These are phyloP conservation scores for Candida pseudofarinosa DNA, from an alignment of 805 yeast species.

Conservation along the genomic window DNA sequence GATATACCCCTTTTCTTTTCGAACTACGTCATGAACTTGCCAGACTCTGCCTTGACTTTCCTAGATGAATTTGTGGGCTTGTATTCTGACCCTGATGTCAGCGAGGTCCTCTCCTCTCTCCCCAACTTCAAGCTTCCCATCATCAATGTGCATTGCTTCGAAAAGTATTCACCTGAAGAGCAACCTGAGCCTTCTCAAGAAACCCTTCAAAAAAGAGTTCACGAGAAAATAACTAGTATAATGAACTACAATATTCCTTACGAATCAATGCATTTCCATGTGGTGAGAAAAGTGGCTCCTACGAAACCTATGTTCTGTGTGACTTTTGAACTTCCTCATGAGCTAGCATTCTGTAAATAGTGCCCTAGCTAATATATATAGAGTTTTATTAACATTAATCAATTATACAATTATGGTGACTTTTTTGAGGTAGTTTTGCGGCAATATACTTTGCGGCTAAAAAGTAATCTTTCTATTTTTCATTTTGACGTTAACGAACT, in stretches of 20 bases:
- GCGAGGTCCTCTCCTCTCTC: conserved; percentile 25
- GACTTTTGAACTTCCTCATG: conserved; percentile 66
- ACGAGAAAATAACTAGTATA: conserved; percentile 42
- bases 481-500: no score
- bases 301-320: conserved; percentile 96
- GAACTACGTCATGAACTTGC: conserved; percentile 92
- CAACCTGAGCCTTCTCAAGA: conserved; percentile 61
- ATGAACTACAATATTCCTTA: conserved; percentile 47
- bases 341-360: conserved; percentile 48
- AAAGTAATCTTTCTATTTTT: neutral
- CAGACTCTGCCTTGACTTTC: conserved; percentile 87
- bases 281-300: conserved; percentile 93
- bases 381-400: no score
- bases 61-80: conserved; percentile 74
- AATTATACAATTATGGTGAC: no score
- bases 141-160: conserved; percentile 89
- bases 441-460: conserved; percentile 2
- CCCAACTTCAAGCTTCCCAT: conserved; percentile 61
- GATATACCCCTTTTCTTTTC: conserved; percentile 52
- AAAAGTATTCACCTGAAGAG: conserved; percentile 74
- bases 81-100: conserved; percentile 43
- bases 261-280: conserved; percentile 57
- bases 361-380: neutral
- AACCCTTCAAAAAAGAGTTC: conserved; percentile 66
- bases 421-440: conserved; percentile 1